phyloP scores from a whole-genome alignment of 148 eudicot species.

The Spergularia bocconei region DNA sequence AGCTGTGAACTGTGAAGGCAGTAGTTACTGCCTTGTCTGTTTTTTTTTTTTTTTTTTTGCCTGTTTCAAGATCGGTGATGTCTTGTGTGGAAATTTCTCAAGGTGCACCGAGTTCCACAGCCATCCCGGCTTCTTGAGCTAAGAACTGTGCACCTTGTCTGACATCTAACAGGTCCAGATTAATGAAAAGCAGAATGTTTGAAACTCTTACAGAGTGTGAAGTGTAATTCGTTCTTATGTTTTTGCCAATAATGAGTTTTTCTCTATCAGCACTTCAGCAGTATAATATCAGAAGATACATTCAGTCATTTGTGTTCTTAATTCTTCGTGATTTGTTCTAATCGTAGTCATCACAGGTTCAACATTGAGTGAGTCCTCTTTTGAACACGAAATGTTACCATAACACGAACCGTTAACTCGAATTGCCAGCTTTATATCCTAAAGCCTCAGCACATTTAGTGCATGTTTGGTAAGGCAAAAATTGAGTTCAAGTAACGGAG shows the following conservation, averaged over 20 bases:
- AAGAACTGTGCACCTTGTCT: not conserved
- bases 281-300: too few species aligned
- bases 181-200: not conserved
- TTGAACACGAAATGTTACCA: too few species aligned
- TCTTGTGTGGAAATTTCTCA: not conserved
- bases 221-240: not conserved
- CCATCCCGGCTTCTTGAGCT: not conserved
- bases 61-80: not conserved
- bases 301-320: too few species aligned
- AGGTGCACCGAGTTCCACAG: conserved; percentile 2
- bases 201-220: not conserved
- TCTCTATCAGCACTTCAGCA: too few species aligned
- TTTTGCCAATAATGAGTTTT: not conserved
- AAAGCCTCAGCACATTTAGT: not conserved
- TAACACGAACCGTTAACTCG: too few species aligned
- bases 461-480: too few species aligned
- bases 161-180: not conserved
- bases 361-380: too few species aligned
- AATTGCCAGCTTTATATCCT: not conserved
- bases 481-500: too few species aligned
- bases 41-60: not conserved
- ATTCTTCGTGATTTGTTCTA: too few species aligned
- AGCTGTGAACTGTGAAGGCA: not conserved
- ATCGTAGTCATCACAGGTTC: too few species aligned
- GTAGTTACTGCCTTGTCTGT: not conserved